Conservation (phyloP, 2,329 filamentous ascomycete genomes). For the Colletotrichum cuscutae region DNA sequence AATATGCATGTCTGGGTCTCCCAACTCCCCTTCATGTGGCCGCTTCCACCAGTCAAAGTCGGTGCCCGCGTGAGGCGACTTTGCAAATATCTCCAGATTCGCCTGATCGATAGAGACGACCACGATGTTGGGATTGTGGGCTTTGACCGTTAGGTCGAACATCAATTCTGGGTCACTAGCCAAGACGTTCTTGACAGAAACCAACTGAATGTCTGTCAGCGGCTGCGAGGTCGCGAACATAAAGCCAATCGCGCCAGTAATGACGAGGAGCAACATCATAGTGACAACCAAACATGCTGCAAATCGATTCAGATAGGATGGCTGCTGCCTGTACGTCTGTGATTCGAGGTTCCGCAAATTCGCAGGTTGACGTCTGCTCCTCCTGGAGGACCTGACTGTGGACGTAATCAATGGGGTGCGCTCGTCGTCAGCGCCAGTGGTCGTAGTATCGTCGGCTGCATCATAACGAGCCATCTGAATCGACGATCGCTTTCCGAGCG, state of each 20-base stretch:
- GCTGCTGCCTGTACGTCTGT: conserved; percentile 71
- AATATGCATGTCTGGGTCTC: conserved; percentile 34
- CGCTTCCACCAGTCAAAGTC: conserved; percentile 70
- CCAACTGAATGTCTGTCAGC: conserved; percentile 80
- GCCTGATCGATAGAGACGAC: conserved; percentile 86
- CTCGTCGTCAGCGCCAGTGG: conserved; percentile 84
- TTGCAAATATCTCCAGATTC: conserved; percentile 93
- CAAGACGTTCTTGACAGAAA: conserved; percentile 87
- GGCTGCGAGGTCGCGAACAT: conserved; percentile 93
- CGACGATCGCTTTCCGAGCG: conserved; percentile 59
- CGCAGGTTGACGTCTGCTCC: conserved; percentile 64
- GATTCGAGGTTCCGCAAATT: conserved; percentile 79
- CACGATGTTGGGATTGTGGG: conserved; percentile 93
- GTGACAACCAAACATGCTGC: conserved; percentile 90
- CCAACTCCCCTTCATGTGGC: conserved; percentile 42
- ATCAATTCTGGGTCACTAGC: conserved; percentile 96
- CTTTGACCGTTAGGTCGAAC: conserved; percentile 88
- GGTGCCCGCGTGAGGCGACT: conserved; percentile 86
- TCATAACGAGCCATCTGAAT: conserved; percentile 77
- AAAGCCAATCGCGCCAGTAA: conserved; percentile 88
- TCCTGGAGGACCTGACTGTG: conserved; percentile 67
- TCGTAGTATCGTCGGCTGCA: conserved; percentile 71
- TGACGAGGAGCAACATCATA: conserved; percentile 81
- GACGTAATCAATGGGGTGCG: conserved; percentile 79
- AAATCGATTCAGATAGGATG: conserved; percentile 76